A percentile compares a stretch with the other conserved stretches of the same genome.
phyloP scores from a whole-genome alignment of 345 rosid genomes.

The Euphorbia tirucalli region DNA sequence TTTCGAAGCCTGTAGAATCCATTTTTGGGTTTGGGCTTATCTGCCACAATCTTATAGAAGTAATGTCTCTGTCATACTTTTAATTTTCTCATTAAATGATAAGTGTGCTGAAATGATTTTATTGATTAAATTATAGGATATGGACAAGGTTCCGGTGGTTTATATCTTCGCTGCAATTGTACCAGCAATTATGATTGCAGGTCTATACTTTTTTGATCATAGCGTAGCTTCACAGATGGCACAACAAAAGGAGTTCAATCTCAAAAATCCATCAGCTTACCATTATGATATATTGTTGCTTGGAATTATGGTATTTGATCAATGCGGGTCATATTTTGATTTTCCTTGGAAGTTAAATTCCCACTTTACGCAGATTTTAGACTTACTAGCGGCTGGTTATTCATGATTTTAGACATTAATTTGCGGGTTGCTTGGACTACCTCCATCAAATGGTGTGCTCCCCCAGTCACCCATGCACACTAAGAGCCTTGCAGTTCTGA shows the following conservation, averaged over 20 bases:
- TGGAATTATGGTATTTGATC: conserved; percentile 51
- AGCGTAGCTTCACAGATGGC: conserved; percentile 90
- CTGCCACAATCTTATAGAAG: not conserved
- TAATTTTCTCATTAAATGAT: not conserved
- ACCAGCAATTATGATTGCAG: conserved; percentile 88
- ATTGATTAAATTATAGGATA: conserved; percentile 51
- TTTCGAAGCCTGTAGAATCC: not conserved
- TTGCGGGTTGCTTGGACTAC: conserved; percentile 82
- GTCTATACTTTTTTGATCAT: conserved; percentile 85
- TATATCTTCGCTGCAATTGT: conserved; percentile 69
- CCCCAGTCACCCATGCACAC: conserved; percentile 95
- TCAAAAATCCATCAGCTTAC: conserved; percentile 75
- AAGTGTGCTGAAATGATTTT: not conserved
- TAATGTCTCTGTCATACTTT: not conserved
- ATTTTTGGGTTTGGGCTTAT: not conserved
- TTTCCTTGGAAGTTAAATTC: conserved; percentile 10
- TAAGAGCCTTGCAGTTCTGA: conserved; percentile 76
- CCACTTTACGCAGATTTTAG: conserved; percentile 3
- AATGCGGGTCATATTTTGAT: not conserved
- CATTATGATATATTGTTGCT: conserved; percentile 76
- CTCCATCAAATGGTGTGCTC: conserved; percentile 91
- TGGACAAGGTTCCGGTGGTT: conserved; percentile 62
- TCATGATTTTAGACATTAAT: conserved; percentile 57
- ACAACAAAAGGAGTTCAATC: conserved; percentile 77
- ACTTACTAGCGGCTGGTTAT: not conserved